Evolutionary conservation across 208 protist species (phyloP), one percentile per base, ranked within the genome.

Genomic region (Leishmania lainsoni): DNA sequence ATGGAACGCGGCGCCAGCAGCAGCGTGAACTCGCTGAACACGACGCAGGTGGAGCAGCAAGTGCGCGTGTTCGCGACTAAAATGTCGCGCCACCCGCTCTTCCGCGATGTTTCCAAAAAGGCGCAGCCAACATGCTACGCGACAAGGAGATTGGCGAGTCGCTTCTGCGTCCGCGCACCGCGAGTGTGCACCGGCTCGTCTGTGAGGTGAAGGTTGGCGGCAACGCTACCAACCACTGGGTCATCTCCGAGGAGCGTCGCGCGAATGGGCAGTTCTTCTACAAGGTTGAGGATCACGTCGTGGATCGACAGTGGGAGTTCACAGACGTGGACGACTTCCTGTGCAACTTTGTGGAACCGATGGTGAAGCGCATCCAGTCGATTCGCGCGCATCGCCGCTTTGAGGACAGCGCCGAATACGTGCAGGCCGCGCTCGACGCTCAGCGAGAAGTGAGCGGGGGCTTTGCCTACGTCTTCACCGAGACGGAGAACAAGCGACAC

Each of bases 131-230:
- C 72, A 89, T 92, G 80, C 88, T 97, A 61, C 90, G 87, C 45
- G 91, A 94, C 75, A 95, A 94, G 79, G 86, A 94, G 42, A 94
- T 97, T 74, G 94, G 94, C 20, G 92, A 97, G 84, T 81, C 91
- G 17, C 82, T 97, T 48, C 82, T 97, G 63, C 92, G 94, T 5
- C 90, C 90, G n/a, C 81, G 85, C 39, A 80, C 70, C 17, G 71
- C 81, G 12, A 73, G 74, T 14, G 80, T 86, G 72, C 89, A 89
- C 63, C 86, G 86, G 20, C 89, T 89, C 16, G 85, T 93, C 76
- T 94, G 88, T 61, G 91, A 93, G 45, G 91, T 97, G 35, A 97
- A 97, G 81, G 87, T 95, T 6, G 92, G 94, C 35, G 66, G 82
- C 22, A 80, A 79, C 61, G 89, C 84, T 17, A 96, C 85, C 48